These are phyloP conservation scores for Ambispora gerdemannii DNA, from an alignment of 192 early-diverging fungal genomes.

Conservation along the genomic window DNA sequence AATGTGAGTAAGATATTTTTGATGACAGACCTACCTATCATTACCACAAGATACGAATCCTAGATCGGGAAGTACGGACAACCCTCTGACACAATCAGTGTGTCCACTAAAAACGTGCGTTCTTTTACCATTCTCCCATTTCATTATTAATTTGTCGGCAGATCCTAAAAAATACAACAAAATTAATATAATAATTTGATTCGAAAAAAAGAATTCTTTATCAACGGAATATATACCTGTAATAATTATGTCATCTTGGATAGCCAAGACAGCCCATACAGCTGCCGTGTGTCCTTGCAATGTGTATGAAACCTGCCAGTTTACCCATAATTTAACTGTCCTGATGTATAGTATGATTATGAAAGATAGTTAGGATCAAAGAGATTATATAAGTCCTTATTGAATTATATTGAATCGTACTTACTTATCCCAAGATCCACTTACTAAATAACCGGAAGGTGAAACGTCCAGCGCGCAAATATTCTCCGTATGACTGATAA, in stretches of 20 bases:
- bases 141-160: conserved; percentile 87
- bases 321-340: conserved; percentile 86
- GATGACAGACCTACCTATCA: conserved; percentile 72
- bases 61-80: conserved; percentile 58
- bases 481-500: conserved; percentile 84
- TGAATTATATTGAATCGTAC: conserved; percentile 1
- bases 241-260: conserved; percentile 66
- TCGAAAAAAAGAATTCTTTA: not conserved
- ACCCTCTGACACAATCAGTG: conserved; percentile 83
- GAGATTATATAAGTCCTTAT: not conserved
- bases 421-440: conserved; percentile 98
- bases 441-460: conserved; percentile 67
- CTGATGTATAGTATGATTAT: conserved; percentile 37
- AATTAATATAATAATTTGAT: not conserved
- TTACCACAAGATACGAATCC: conserved; percentile 87
- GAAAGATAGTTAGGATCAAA: not conserved
- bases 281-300: conserved; percentile 77
- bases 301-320: conserved; percentile 66
- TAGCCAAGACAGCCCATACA: conserved; percentile 87
- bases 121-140: conserved; percentile 74
- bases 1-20: too few species aligned
- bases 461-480: conserved; percentile 76
- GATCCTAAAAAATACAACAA: conserved; percentile 54
- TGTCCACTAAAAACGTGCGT: conserved; percentile 74
- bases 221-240: conserved; percentile 58